These are phyloP conservation scores for Fusarium pininemorale DNA, from an alignment of 2,329 filamentous ascomycete species.

Conservation along the genomic window DNA sequence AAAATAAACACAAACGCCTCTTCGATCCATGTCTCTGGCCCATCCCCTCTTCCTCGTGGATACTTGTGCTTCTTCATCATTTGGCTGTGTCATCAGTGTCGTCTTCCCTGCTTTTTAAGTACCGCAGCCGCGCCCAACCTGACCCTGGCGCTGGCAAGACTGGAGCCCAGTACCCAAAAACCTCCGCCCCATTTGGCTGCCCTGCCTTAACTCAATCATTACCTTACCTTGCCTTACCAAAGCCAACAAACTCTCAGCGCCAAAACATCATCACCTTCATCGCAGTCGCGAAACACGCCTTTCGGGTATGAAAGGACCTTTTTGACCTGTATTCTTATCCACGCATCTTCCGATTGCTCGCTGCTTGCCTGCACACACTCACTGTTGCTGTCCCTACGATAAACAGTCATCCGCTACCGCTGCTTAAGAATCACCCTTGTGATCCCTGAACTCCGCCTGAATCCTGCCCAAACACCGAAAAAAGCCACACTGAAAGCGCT, in stretches of 20 bases:
- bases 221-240: conserved; percentile 1
- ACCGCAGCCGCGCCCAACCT: conserved; percentile 30
- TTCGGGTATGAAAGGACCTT: not conserved
- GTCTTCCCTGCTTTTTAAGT: conserved; percentile 27
- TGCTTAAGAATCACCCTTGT: conserved; percentile 33
- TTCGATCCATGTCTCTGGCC: not conserved
- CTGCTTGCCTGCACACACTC: not conserved
- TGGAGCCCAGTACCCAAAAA: conserved; percentile 14
- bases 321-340: not conserved
- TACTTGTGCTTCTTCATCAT: conserved; percentile 16
- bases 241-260: conserved; percentile 23
- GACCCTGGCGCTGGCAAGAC: conserved; percentile 3
- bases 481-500: not conserved
- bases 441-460: conserved; percentile 23
- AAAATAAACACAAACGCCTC: conserved; percentile 32
- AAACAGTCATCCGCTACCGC: conserved; percentile 9
- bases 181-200: conserved; percentile 30
- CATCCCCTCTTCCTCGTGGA: conserved; percentile 7
- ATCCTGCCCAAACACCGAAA: conserved; percentile 19
- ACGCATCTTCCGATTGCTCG: not conserved
- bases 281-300: conserved; percentile 10
- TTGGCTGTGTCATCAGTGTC: conserved; percentile 12
- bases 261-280: conserved; percentile 20
- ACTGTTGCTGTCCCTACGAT: not conserved
- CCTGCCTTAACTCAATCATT: conserved; percentile 10